Evolutionary conservation across 129 eudicot genomes (phyloP), one percentile per base, ranked within the genome.

Genomic region (Sambucus nigra): DNA sequence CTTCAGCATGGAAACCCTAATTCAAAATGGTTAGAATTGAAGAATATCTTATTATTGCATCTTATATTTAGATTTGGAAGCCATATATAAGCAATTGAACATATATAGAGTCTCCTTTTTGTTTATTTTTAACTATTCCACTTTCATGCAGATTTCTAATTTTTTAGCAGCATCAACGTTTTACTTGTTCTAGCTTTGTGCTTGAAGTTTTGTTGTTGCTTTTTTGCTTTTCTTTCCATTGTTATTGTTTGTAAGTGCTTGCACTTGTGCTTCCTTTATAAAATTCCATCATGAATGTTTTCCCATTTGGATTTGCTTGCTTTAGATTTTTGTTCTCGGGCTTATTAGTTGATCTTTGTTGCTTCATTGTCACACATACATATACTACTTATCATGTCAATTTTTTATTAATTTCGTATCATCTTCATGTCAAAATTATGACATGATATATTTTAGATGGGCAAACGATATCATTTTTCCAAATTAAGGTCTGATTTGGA

Each of bases 1-100:
- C 89, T 62, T 74, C 94, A 33, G 81, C 84, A 45, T 87, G 96
- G 96, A 87, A 83, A 67, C 96, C 89, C 64, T 69, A 67, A 67
- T 12, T 11, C 12, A 7, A 31, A 50, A 22, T 22, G 15, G 51
- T 45, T 21, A 23, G 25, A 6, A 28, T 0, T 8, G 17, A 18
- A 42, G 19, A 0, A 24, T 28, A 16, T 5, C 0, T 13, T 11
- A 7, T n/a, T 18, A 5, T 17, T 31, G 11, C 25, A 16, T 29
- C 8, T 15, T 5, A 11, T 47, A 47, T 4, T 42, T 42, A 7
- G 42, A 42, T 59, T 7, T 27, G 48, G 25, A 65, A 60, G 53
- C 46, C 32, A 45, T 41, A 27, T 26, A 44, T 16, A 44, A 44
- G 11, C 15, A 42, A 1, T 42, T 44, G 41, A 25, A 58, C 14